Evolutionary conservation across 495 filamentous ascomycete genomes (phyloP).

Genomic region (Trypethelium eluteriae): DNA sequence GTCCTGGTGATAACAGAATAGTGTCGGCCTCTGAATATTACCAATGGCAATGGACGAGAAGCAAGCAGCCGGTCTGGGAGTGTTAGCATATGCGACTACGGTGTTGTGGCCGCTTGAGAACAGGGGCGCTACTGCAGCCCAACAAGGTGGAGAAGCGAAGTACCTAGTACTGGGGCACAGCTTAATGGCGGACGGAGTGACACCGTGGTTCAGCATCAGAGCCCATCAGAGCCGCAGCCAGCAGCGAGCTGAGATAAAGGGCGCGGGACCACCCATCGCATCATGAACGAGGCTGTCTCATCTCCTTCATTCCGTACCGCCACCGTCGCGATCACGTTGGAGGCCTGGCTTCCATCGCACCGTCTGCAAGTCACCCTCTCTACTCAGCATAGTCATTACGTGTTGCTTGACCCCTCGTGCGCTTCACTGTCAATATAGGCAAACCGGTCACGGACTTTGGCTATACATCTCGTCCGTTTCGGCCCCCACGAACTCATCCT

Average conservation of each 20-base stretch:
- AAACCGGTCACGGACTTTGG: not conserved
- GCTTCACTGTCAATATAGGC: not conserved
- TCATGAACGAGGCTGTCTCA: not conserved
- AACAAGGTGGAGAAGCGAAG: not conserved
- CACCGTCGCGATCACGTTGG: not conserved
- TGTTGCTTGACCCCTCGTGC: not conserved
- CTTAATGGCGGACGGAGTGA: not conserved
- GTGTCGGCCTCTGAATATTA: too few relatives aligned
- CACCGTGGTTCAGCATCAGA: not conserved
- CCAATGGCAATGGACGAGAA: not conserved
- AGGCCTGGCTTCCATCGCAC: not conserved
- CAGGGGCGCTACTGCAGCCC: not conserved
- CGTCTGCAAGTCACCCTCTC: not conserved
- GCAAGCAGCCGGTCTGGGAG: not conserved
- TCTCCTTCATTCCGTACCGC: not conserved
- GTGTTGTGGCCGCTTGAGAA: not conserved
- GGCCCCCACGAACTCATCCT: conserved; percentile 1
- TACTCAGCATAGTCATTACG: not conserved
- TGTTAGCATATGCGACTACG: not conserved
- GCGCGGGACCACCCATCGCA: conserved; percentile 5
- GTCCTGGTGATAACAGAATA: too few relatives aligned
- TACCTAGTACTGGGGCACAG: not conserved
- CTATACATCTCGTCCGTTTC: not conserved
- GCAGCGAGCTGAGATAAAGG: conserved; percentile 7
- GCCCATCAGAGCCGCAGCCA: not conserved